Evolutionary conservation across 768 basidiomycete genomes (phyloP).

Genomic region (Lentinula boryana): DNA sequence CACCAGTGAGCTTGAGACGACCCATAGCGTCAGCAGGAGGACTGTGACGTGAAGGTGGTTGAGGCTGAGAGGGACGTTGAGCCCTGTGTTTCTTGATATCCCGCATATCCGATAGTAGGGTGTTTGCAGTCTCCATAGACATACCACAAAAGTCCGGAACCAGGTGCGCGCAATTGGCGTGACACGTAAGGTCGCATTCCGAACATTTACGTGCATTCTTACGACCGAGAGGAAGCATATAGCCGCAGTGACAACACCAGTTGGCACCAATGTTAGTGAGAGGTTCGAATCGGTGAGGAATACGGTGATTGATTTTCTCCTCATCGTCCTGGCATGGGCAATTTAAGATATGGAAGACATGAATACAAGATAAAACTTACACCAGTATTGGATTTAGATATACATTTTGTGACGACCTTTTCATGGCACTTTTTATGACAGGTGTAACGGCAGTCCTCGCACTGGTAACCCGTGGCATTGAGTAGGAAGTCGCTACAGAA

Average conservation of each 20-base stretch:
- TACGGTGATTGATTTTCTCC: conserved; percentile 98
- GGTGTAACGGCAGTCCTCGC: conserved; percentile 97
- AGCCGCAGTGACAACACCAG: conserved; percentile 99
- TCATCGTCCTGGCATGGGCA: conserved; percentile 72
- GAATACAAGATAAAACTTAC: conserved; percentile 40
- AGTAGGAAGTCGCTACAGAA: conserved; percentile 97
- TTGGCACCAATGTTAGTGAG: conserved; percentile 96
- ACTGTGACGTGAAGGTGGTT: conserved; percentile 24
- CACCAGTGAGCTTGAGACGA: conserved; percentile 36
- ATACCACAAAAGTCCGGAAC: conserved; percentile 99
- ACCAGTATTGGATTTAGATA: conserved; percentile 92
- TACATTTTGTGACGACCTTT: conserved; percentile 99
- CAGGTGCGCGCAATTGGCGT: conserved; percentile 95
- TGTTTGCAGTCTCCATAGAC: conserved; percentile 99
- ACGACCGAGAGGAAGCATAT: conserved; percentile 93
- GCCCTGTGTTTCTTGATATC: conserved; percentile 76
- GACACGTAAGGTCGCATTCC: conserved; percentile 95
- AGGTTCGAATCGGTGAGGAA: conserved; percentile 96
- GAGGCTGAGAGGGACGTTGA: conserved; percentile 29
- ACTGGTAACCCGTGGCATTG: conserved; percentile 97
- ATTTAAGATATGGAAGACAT: background rate
- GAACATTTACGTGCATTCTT: conserved; percentile 96
- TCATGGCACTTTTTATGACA: conserved; percentile 99
- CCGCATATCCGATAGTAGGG: conserved; percentile 82
- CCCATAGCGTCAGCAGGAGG: conserved; percentile 33